These are phyloP conservation scores for Termitomyces sp. DNA, from an alignment of 768 basidiomycete species.

Conservation along the genomic window DNA sequence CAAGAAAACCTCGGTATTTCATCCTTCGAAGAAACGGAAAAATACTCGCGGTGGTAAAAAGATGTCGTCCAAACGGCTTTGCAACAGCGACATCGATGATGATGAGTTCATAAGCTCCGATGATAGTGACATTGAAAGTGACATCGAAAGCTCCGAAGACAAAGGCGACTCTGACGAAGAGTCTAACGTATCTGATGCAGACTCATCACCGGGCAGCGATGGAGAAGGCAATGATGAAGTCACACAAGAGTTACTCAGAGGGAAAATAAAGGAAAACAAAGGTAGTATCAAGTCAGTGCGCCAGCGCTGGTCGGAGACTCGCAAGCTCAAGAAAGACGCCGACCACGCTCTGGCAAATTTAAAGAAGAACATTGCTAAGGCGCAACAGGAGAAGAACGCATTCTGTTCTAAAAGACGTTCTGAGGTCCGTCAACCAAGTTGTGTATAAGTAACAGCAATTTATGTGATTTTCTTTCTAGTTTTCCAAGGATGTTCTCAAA, in stretches of 20 bases:
- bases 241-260: slow-evolving; percentile 40
- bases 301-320: slow-evolving; percentile 29
- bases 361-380: slow-evolving; percentile 37
- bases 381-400: slow-evolving; percentile 56
- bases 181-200: slow-evolving; percentile 12
- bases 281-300: slow-evolving; percentile 34
- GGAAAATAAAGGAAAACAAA: slow-evolving; percentile 39
- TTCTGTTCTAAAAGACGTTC: slow-evolving; percentile 57
- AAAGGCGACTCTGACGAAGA: slow-evolving; percentile 13
- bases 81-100: slow-evolving; percentile 16
- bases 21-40: slow-evolving; percentile 43
- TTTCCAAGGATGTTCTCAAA: slow-evolving; percentile 50
- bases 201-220: slow-evolving; percentile 16
- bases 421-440: slow-evolving; percentile 29
- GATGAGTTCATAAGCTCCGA: slow-evolving; percentile 24
- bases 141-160: slow-evolving; percentile 14
- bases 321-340: slow-evolving; percentile 31
- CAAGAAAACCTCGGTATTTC: slow-evolving; percentile 5
- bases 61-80: slow-evolving; percentile 41
- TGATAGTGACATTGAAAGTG: slow-evolving; percentile 18
- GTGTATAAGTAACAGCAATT: background rate
- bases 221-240: slow-evolving; percentile 31
- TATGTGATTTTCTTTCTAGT: slow-evolving; percentile 25
- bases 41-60: slow-evolving; percentile 32
- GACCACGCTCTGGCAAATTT: slow-evolving; percentile 26